Percentiles rank a stretch among this genome's conserved stretches.
These are phyloP conservation scores for Sporothrix protearum DNA, from an alignment of 2,329 filamentous ascomycete genomes.

Conservation along the genomic window DNA sequence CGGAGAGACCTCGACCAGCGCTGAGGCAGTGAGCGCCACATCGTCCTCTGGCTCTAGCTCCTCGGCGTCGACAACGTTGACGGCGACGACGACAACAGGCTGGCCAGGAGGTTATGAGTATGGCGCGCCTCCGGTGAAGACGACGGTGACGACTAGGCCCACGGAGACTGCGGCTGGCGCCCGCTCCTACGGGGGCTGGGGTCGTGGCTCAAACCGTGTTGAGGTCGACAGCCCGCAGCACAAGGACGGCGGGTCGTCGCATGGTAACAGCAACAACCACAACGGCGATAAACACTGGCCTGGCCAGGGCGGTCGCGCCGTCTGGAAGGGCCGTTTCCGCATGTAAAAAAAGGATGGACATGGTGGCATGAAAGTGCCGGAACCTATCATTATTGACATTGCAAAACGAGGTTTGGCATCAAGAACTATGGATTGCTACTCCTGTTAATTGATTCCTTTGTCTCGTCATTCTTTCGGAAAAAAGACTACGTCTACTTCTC, in stretches of 20 bases:
- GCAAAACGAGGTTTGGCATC: neutral
- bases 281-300: neutral
- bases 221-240: neutral
- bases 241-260: neutral
- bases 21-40: neutral
- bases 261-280: neutral
- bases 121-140: constrained; percentile 7
- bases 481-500: neutral
- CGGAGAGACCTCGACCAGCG: constrained; percentile 3
- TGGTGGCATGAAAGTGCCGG: neutral
- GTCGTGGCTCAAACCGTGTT: constrained; percentile 9
- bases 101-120: constrained; percentile 27
- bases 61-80: neutral
- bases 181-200: constrained; percentile 14
- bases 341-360: neutral
- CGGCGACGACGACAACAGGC: neutral
- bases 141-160: neutral
- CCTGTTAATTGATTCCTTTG: neutral
- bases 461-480: neutral
- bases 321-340: constrained; percentile 16
- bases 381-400: too few species aligned
- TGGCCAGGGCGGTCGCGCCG: neutral
- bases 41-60: neutral
- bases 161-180: neutral
- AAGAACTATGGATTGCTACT: neutral